These are phyloP conservation scores for Geum urbanum DNA, from an alignment of 306 rosid species.

Conservation along the genomic window DNA sequence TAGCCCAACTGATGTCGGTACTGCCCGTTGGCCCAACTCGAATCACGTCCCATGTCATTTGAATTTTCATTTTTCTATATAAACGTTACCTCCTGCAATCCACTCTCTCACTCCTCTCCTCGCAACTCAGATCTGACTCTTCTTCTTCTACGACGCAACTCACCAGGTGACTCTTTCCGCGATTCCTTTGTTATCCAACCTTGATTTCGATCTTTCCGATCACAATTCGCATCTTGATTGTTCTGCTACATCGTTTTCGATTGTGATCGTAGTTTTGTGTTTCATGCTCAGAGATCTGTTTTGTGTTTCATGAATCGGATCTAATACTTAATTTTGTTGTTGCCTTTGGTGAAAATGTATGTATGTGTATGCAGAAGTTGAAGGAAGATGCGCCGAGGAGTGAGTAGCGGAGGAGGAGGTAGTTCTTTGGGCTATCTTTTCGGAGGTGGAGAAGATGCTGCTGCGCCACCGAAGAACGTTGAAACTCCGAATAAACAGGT, in stretches of 20 bases:
- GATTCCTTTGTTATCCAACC: neutral
- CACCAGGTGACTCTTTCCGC: neutral
- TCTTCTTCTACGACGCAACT: neutral
- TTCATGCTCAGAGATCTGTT: too few species aligned
- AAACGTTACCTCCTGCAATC: neutral
- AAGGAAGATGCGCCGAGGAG: slow-evolving; percentile 19
- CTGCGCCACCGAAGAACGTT: neutral
- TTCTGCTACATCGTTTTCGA: too few species aligned
- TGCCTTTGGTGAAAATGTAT: neutral
- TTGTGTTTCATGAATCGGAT: neutral
- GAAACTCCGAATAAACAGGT: slow-evolving; percentile 4
- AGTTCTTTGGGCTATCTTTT: slow-evolving; percentile 22
- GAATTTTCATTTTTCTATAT: slow-evolving; percentile 4
- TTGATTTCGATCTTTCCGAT: neutral
- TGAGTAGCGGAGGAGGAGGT: slow-evolving; percentile 20
- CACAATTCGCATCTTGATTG: neutral
- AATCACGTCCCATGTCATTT: neutral
- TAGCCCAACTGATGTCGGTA: too few species aligned
- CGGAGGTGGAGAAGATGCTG: slow-evolving; percentile 22
- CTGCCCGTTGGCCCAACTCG: too few species aligned
- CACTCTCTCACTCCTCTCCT: neutral
- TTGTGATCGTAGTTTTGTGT: too few species aligned
- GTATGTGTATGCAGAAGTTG: neutral
- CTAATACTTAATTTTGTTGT: neutral
- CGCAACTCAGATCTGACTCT: slow-evolving; percentile 17